Evolutionary conservation across 257 asterid species (phyloP).

Genomic region (Jacaranda mimosifolia): DNA sequence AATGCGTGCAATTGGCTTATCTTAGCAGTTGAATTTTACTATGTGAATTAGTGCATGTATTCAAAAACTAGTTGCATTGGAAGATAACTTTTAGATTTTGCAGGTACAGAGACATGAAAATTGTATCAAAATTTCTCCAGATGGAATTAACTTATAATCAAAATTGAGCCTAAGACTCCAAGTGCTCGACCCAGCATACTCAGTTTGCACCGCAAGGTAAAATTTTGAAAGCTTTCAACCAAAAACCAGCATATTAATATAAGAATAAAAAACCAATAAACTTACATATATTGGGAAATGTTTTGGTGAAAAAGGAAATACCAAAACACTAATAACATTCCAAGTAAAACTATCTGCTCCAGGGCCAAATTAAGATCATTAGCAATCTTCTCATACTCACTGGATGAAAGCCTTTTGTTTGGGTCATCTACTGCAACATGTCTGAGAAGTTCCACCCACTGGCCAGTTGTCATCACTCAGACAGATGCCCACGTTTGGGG

Average conservation of each 20-base stretch:
- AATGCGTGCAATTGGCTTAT: slow-evolving; percentile 16
- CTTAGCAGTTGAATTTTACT: background rate
- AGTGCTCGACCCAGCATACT: slow-evolving; percentile 27
- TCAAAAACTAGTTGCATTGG: slow-evolving; percentile 13
- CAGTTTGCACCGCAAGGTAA: slow-evolving; percentile 1
- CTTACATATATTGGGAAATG: background rate
- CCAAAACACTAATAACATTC: slow-evolving; percentile 23
- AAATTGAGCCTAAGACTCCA: slow-evolving; percentile 23
- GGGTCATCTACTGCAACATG: slow-evolving; percentile 60
- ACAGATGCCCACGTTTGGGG: slow-evolving; percentile 77
- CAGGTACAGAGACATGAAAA: slow-evolving; percentile 7
- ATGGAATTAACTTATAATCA: slow-evolving; percentile 5
- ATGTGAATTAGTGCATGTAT: slow-evolving; percentile 1
- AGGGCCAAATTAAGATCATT: slow-evolving; percentile 82
- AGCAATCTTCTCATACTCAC: slow-evolving; percentile 80
- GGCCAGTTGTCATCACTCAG: slow-evolving; percentile 75
- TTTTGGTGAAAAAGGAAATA: background rate
- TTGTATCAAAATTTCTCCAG: background rate
- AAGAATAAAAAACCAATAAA: slow-evolving; percentile 9
- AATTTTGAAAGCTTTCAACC: background rate
- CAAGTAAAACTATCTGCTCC: slow-evolving; percentile 77
- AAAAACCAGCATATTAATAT: slow-evolving; percentile 26
- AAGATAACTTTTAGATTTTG: slow-evolving; percentile 4
- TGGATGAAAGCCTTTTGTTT: slow-evolving; percentile 69
- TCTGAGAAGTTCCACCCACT: slow-evolving; percentile 78